Evolutionary conservation across 495 filamentous ascomycete species (phyloP), one percentile per base, ranked within the genome.

Genomic region (Chaetomium tenue): DNA sequence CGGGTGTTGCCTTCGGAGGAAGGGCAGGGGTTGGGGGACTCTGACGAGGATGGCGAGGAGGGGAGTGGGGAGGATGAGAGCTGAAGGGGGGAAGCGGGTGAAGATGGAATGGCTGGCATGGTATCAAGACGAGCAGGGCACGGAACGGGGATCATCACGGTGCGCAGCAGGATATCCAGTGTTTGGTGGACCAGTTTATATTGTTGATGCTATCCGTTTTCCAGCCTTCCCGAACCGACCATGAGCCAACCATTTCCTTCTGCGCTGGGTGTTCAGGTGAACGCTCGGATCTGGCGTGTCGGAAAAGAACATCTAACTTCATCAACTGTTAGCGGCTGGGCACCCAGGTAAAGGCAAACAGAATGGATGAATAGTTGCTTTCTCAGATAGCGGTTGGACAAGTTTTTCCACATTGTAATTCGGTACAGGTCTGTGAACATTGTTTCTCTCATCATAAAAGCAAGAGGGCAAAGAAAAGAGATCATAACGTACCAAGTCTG

Each of bases 321-420:
- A 53, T 18, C 28, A 26, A 59, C 56, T 54, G 72, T 75, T 63
- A 76, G 74, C 63, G 61, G 46, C 62, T 64, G 60, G 30, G 0
- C 30, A 37, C 37, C 52, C 47, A 59, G 62, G 20, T 7, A 33
- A 47, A 66, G 60, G 59, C 26, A 61, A 59, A 53, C 42, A 22
- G 62, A 11, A 26, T 58, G 40, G 20, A 60, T 30, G 33, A 54
- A 56, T 46, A 46, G 61, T 52, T 68, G 46, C 63, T 71, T 66
- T 76, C 77, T 90, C 87, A 91, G 88, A 89, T 84, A 90, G 87
- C 87, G 88, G 87, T 90, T 90, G 88, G 84, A 86, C 83, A 85
- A 83, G 77, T 53, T 73, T 73, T 73, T 83, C 82, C 81, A 86
- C 84, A 89, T 82, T 71, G 72, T 66, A 54, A 68, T 71, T 91